phyloP scores from a whole-genome alignment of 2,329 filamentous ascomycete species.

The Pestalotiopsis sp. region DNA sequence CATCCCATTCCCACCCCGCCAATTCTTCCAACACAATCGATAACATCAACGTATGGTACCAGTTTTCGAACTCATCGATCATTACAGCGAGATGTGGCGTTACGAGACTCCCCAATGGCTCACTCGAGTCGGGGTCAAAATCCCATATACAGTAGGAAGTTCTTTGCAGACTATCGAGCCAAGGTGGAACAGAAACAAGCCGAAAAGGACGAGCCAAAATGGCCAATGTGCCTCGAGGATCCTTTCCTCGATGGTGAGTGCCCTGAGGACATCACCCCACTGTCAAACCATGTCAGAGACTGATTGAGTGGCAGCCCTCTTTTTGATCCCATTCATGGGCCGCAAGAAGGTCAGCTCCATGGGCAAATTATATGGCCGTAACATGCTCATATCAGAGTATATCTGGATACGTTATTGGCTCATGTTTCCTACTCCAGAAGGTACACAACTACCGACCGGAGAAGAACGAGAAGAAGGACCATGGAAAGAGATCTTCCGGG shows the following conservation, averaged over 20 bases:
- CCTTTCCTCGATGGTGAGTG: slow-evolving; percentile 68
- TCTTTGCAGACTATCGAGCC: slow-evolving; percentile 68
- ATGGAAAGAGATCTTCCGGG: slow-evolving; percentile 32
- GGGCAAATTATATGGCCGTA: slow-evolving; percentile 66
- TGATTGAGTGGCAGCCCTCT: slow-evolving; percentile 50
- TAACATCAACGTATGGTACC: slow-evolving; percentile 50
- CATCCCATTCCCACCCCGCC: slow-evolving; percentile 43
- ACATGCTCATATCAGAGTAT: slow-evolving; percentile 72
- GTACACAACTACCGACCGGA: slow-evolving; percentile 44
- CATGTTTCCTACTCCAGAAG: slow-evolving; percentile 43
- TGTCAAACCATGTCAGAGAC: slow-evolving; percentile 2
- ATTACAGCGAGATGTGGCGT: slow-evolving; percentile 35
- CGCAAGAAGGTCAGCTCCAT: slow-evolving; percentile 68
- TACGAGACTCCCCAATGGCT: slow-evolving; percentile 35
- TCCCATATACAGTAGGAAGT: slow-evolving; percentile 63
- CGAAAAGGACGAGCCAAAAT: slow-evolving; percentile 61
- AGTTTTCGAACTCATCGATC: slow-evolving; percentile 34
- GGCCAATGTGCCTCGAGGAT: slow-evolving; percentile 66
- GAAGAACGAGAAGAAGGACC: slow-evolving; percentile 42
- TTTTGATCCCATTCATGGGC: slow-evolving; percentile 68
- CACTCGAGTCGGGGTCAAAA: slow-evolving; percentile 44
- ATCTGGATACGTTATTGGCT: slow-evolving; percentile 58
- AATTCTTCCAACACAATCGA: slow-evolving; percentile 52
- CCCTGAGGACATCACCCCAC: slow-evolving; percentile 21
- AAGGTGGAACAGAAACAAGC: slow-evolving; percentile 65